Conservation (phyloP, 768 basidiomycete species). For the Exidia glandulosa region DNA sequence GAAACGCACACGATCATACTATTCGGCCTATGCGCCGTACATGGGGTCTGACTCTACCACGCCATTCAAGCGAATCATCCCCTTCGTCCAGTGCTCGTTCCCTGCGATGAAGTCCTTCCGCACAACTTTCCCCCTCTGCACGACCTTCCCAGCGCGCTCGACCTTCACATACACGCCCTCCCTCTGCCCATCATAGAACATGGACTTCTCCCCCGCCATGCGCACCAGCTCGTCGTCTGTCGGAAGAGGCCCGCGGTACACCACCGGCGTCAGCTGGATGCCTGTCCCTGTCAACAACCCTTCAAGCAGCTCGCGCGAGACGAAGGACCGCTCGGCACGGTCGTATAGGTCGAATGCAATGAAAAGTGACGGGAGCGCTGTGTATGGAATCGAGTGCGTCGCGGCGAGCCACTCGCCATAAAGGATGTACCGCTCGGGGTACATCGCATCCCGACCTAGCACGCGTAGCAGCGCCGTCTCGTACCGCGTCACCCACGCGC, state of each 20-base stretch:
- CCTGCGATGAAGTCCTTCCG: slow-evolving; percentile 51
- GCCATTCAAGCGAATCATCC: slow-evolving; percentile 27
- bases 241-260: slow-evolving; percentile 33
- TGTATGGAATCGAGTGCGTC: slow-evolving; percentile 51
- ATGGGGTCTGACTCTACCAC: too few species aligned
- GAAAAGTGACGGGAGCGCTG: slow-evolving; percentile 42
- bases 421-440: slow-evolving; percentile 45
- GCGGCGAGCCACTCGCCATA: slow-evolving; percentile 57
- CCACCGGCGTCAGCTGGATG: slow-evolving; percentile 32
- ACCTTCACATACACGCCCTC: slow-evolving; percentile 52
- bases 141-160: slow-evolving; percentile 30
- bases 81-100: slow-evolving; percentile 50
- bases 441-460: slow-evolving; percentile 34
- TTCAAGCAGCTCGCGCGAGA: slow-evolving; percentile 24
- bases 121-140: slow-evolving; percentile 43
- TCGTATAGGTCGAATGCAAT: slow-evolving; percentile 53
- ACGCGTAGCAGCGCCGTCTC: slow-evolving; percentile 30
- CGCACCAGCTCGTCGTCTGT: slow-evolving; percentile 25
- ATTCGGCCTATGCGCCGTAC: too few species aligned
- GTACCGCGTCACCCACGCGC: slow-evolving; percentile 41
- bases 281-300: slow-evolving; percentile 26
- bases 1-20: too few species aligned
- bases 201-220: slow-evolving; percentile 36
- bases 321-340: slow-evolving; percentile 32
- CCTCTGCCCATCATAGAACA: slow-evolving; percentile 35